Conservation (phyloP, 495 filamentous ascomycete genomes). For the Aspergillus campestris region DNA sequence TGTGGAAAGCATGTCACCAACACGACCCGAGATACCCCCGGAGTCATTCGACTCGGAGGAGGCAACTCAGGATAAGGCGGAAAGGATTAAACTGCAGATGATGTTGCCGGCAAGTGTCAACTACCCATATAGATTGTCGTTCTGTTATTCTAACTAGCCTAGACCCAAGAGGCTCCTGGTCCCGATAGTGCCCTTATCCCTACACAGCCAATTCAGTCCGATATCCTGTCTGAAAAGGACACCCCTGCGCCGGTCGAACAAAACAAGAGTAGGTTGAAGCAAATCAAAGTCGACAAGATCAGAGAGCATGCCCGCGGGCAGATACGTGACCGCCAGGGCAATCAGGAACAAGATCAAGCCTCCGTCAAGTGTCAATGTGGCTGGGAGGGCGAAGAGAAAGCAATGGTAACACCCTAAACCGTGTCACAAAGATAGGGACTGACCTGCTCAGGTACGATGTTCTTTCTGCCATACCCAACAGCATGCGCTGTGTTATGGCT, state of each 20-base stretch:
- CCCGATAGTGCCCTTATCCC: constrained; percentile 13
- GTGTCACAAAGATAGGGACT: not conserved
- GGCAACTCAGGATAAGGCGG: constrained; percentile 15
- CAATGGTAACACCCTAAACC: constrained; percentile 27
- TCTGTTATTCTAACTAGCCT: not conserved
- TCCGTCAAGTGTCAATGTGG: constrained; percentile 34
- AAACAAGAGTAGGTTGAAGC: constrained; percentile 3
- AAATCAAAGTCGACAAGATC: constrained; percentile 8
- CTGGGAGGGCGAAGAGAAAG: constrained; percentile 27
- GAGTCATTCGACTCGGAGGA: constrained; percentile 3
- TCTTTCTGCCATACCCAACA: constrained; percentile 39
- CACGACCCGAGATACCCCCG: too few relatives aligned
- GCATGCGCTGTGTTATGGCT: constrained; percentile 44
- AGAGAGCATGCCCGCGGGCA: constrained; percentile 1
- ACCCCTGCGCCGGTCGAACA: not conserved
- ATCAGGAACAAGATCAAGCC: constrained; percentile 5
- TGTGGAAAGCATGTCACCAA: too few relatives aligned
- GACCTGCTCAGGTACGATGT: constrained; percentile 31
- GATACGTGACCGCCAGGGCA: not conserved
- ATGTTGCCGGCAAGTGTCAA: constrained; percentile 17
- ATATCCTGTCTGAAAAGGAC: not conserved
- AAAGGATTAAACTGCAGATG: constrained; percentile 14
- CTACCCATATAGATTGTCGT: not conserved
- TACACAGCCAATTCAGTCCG: constrained; percentile 13
- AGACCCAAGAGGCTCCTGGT: constrained; percentile 9